These are phyloP conservation scores for Phialophora chinensis DNA, from an alignment of 2,329 filamentous ascomycete genomes.

Conservation along the genomic window DNA sequence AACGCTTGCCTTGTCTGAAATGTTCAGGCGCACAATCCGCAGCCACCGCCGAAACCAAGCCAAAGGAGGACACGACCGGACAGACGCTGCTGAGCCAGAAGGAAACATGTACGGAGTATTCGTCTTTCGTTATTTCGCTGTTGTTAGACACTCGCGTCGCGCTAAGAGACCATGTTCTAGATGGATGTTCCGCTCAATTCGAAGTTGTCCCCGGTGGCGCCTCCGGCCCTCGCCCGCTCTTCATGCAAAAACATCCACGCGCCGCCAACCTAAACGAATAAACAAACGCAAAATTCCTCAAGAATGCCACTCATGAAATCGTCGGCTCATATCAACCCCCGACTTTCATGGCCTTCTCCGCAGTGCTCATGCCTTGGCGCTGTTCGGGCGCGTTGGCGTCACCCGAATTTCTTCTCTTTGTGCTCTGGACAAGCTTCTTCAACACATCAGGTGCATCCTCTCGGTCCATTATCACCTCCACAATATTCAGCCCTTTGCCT, in stretches of 20 bases:
- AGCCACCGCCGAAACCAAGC: neutral
- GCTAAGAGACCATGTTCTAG: conserved; percentile 2
- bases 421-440: conserved; percentile 41
- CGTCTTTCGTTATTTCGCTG: neutral
- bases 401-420: conserved; percentile 36
- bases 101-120: neutral
- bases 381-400: conserved; percentile 20
- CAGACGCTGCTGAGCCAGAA: neutral
- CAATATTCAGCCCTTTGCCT: conserved; percentile 49
- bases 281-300: neutral
- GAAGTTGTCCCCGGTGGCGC: neutral
- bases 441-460: conserved; percentile 47
- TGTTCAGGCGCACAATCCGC: conserved; percentile 7
- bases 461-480: conserved; percentile 51
- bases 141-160: neutral
- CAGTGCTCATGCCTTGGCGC: conserved; percentile 15
- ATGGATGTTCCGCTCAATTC: neutral
- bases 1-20: conserved; percentile 13
- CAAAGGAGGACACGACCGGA: neutral
- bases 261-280: neutral
- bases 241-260: neutral
- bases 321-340: conserved; percentile 21
- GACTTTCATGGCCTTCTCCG: conserved; percentile 35
- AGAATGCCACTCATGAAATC: neutral
- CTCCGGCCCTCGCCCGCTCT: neutral